These are phyloP conservation scores for Clonostachys rosea DNA, from an alignment of 2,329 filamentous ascomycete species.

Conservation along the genomic window DNA sequence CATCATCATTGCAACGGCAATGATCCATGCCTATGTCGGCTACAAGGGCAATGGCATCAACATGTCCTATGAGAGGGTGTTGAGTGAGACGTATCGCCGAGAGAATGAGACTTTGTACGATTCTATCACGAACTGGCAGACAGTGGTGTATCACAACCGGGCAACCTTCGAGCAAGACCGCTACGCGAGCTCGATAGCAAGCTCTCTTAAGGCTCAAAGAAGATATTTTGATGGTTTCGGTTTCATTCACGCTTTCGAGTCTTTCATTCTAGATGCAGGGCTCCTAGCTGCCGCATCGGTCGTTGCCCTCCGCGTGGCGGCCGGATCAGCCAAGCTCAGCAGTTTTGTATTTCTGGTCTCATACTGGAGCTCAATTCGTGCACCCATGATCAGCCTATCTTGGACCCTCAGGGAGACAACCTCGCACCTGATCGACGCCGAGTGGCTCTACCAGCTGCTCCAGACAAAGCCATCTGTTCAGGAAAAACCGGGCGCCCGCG, in stretches of 20 bases:
- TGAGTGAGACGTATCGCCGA: conserved; percentile 5
- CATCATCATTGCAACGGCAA: conserved; percentile 10
- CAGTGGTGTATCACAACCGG: conserved; percentile 36
- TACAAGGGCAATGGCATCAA: conserved; percentile 7
- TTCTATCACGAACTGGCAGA: conserved; percentile 38
- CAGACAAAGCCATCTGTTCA: conserved; percentile 50
- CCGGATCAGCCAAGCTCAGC: conserved; percentile 27
- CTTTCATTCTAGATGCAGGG: conserved; percentile 8
- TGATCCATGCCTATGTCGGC: conserved; percentile 8
- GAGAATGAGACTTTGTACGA: conserved; percentile 11
- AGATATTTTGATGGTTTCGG: conserved; percentile 5
- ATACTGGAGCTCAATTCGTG: conserved; percentile 52
- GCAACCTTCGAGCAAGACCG: conserved; percentile 12
- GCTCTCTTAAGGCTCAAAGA: conserved; percentile 3
- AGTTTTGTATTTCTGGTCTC: conserved; percentile 60
- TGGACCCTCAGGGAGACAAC: conserved; percentile 15
- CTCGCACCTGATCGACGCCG: conserved; percentile 56
- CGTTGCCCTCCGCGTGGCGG: conserved; percentile 3
- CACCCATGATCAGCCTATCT: conserved; percentile 24
- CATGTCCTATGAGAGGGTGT: conserved; percentile 5
- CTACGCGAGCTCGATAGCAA: conserved; percentile 7
- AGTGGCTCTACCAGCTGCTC: conserved; percentile 53
- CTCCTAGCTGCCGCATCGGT: conserved; percentile 2
- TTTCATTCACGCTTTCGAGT: conserved; percentile 4
- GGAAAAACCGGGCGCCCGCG: conserved; percentile 37